Conservation (phyloP, 768 basidiomycete species). For the Russula vinacea region DNA sequence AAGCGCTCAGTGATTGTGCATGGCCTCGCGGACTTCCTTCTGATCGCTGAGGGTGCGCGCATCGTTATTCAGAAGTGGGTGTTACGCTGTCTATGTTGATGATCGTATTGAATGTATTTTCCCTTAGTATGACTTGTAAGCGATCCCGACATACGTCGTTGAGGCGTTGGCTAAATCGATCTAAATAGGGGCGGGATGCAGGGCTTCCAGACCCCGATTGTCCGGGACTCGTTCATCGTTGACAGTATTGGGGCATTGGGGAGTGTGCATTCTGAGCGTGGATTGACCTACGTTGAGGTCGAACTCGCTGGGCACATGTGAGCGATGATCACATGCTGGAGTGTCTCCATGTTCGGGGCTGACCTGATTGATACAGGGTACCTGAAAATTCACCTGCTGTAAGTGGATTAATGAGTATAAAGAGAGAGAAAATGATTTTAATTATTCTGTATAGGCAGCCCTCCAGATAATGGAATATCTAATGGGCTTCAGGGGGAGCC, state of each 20-base stretch:
- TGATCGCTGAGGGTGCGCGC: conserved; percentile 63
- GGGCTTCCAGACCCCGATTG: conserved; percentile 71
- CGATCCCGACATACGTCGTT: background rate
- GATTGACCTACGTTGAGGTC: conserved; percentile 60
- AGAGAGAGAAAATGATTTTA: background rate
- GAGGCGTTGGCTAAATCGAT: background rate
- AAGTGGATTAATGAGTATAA: conserved; percentile 31
- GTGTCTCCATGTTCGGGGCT: background rate
- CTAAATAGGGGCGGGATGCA: conserved; percentile 53
- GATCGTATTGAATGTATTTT: background rate
- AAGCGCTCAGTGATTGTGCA: conserved; percentile 65
- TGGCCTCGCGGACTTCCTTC: conserved; percentile 67
- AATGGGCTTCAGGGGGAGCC: conserved; percentile 57
- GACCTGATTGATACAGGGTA: conserved; percentile 44
- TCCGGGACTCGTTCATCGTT: conserved; percentile 58
- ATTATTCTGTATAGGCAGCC: conserved; percentile 45
- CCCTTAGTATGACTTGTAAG: conserved; percentile 26
- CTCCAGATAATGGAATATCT: conserved; percentile 68
- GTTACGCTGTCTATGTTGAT: background rate
- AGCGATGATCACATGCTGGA: background rate
- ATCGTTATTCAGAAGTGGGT: conserved; percentile 41
- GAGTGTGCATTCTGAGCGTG: conserved; percentile 63
- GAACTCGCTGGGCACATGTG: background rate
- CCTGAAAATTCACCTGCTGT: conserved; percentile 66
- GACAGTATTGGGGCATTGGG: conserved; percentile 62